Conservation (phyloP, 2,329 filamentous ascomycete genomes). For the Eutypa lata region DNA sequence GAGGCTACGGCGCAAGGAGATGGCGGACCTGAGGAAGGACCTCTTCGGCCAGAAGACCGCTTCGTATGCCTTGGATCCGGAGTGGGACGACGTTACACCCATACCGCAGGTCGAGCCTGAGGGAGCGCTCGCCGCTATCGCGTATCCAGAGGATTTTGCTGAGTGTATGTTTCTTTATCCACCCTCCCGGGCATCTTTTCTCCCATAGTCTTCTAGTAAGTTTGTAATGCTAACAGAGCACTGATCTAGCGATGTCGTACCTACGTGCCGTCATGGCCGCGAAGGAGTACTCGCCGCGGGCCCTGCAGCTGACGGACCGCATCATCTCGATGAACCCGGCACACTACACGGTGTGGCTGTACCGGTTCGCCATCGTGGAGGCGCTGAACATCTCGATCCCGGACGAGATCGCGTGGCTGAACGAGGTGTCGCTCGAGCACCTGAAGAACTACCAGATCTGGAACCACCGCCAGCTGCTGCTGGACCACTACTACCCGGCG, state of each 20-base stretch:
- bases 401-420: conserved; percentile 82
- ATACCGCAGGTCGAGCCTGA: conserved; percentile 82
- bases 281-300: conserved; percentile 78
- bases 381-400: conserved; percentile 61
- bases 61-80: conserved; percentile 63
- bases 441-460: conserved; percentile 99
- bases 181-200: neutral
- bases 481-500: conserved; percentile 55
- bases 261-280: conserved; percentile 88
- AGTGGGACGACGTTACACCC: conserved; percentile 81
- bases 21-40: conserved; percentile 48
- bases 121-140: conserved; percentile 84
- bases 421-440: conserved; percentile 74
- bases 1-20: conserved; percentile 44
- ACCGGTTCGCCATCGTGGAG: conserved; percentile 77
- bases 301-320: conserved; percentile 78
- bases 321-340: conserved; percentile 92
- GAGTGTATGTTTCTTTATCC: conserved; percentile 54
- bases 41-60: conserved; percentile 50
- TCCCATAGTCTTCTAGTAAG: neutral
- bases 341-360: conserved; percentile 98
- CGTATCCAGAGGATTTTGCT: conserved; percentile 84
- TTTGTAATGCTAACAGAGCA: conserved; percentile 5
- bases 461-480: conserved; percentile 67
- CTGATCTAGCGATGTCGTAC: conserved; percentile 72